Evolutionary conservation across 305 asterid species (phyloP), one percentile per base, ranked within the genome.

Genomic region (Fraxinus dipetala): DNA sequence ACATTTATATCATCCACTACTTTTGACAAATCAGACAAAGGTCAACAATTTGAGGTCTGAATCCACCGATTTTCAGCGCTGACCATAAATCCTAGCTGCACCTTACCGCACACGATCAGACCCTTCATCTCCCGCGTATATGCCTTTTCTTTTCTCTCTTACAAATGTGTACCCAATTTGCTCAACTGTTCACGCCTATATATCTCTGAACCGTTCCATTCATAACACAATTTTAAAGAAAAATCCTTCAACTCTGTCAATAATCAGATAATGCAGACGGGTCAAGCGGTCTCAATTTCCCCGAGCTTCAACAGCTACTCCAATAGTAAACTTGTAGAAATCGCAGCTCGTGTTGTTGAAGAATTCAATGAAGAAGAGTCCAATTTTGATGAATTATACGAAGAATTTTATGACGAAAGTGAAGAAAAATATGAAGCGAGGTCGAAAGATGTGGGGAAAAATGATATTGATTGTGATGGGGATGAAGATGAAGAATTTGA

Each of bases 231-330:
- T 7, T 36, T 18, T 31, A 14, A 0, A 1, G 76, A 30, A 5
- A 34, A 35, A 2, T 72, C 51, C 28, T 16, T 16, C 48, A 32
- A 67, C 5, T 40, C 51, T 40, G 51, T 40, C 51, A 40, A 14
- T 18, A 56, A 56, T 4, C 34, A 30, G 59, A 34, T 14, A 45
- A 88, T 90, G 93, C 92, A 87, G 80, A 74, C 82, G 56, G 79
- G 84, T 40, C 77, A 89, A n/a, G 76, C 18, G 1, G 76, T 80
- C 28, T 91, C 94, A 83, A 72, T 79, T 32, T 86, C 94, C 8
- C 90, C 91, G 61, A 91, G 92, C 87, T 91, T 92, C 89, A 87
- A 84, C 82, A 78, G 86, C 89, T 90, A 87, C 43, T 91, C 94
- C 28, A 90, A 88, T 84, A 80, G 8, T 13, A 78, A 54, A 18